Conservation (phyloP, 2,329 filamentous ascomycete species). For the Lasiodiplodia theobromae region DNA sequence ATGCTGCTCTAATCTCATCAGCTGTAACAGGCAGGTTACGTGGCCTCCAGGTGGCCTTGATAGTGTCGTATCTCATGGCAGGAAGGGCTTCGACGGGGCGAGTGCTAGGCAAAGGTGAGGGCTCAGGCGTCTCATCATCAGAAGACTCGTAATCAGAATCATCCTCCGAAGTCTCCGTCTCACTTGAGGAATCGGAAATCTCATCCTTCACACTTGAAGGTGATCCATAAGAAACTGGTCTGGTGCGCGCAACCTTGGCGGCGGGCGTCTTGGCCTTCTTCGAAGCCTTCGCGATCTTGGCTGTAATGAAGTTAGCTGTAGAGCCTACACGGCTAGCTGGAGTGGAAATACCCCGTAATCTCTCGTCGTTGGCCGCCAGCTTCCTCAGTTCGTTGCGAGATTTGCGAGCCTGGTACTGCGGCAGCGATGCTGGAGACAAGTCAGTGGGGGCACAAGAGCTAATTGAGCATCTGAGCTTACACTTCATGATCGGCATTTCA, state of each 20-base stretch:
- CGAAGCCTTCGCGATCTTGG: conserved; percentile 43
- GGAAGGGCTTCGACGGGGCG: conserved; percentile 61
- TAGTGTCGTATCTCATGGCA: conserved; percentile 64
- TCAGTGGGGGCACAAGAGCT: conserved; percentile 34
- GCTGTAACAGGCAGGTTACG: conserved; percentile 58
- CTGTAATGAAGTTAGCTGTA: conserved; percentile 27
- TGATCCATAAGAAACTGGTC: conserved; percentile 23
- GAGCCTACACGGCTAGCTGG: neutral
- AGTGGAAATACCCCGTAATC: conserved; percentile 40
- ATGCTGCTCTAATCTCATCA: conserved; percentile 61
- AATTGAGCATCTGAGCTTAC: conserved; percentile 40
- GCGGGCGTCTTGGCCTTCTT: conserved; percentile 36
- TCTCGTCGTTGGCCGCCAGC: conserved; percentile 51
- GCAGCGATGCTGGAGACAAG: conserved; percentile 46
- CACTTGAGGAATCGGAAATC: conserved; percentile 53
- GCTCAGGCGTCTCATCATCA: conserved; percentile 61
- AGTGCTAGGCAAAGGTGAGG: conserved; percentile 61
- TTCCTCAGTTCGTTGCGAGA: conserved; percentile 56
- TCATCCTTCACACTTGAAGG: conserved; percentile 37
- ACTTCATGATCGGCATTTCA: conserved; percentile 54
- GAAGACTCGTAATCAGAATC: conserved; percentile 60
- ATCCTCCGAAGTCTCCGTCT: conserved; percentile 57
- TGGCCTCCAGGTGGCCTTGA: conserved; percentile 67
- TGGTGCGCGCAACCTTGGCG: conserved; percentile 24
- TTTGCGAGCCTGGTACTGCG: conserved; percentile 51